These are phyloP conservation scores for Ophiocordyceps unilateralis DNA, from an alignment of 2,329 filamentous ascomycete genomes.

Conservation along the genomic window DNA sequence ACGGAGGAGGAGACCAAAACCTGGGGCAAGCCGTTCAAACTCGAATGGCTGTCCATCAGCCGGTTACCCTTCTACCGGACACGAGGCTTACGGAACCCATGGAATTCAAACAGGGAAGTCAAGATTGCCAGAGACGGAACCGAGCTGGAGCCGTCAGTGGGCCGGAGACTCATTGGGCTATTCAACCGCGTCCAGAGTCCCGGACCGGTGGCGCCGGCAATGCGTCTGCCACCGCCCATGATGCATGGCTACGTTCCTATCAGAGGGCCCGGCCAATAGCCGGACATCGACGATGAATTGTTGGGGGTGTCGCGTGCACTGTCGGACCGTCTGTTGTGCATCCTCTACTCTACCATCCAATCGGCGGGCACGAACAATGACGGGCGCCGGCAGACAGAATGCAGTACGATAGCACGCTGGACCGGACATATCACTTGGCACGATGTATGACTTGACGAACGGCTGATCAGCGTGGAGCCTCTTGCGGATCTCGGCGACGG, in stretches of 20 bases:
- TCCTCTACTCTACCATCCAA: background rate
- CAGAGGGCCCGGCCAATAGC: slow-evolving; percentile 15
- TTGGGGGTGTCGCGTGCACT: too few relatives aligned
- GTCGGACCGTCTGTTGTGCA: too few relatives aligned
- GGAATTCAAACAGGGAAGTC: slow-evolving; percentile 89
- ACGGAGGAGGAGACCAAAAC: slow-evolving; percentile 39
- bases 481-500: too few relatives aligned
- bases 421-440: background rate
- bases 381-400: background rate
- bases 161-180: slow-evolving; percentile 57
- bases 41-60: slow-evolving; percentile 77
- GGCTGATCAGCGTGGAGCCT: too few relatives aligned
- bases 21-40: slow-evolving; percentile 81
- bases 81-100: slow-evolving; percentile 72
- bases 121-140: slow-evolving; percentile 94
- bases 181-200: slow-evolving; percentile 46
- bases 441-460: background rate
- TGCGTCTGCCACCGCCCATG: slow-evolving; percentile 16
- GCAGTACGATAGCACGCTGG: background rate
- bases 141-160: slow-evolving; percentile 72
- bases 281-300: background rate
- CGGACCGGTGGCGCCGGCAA: slow-evolving; percentile 11
- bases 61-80: slow-evolving; percentile 80
- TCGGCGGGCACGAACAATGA: background rate
- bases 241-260: slow-evolving; percentile 20